Evolutionary conservation across 352 stramenopile genomes (phyloP), one percentile per base, ranked within the genome.

Genomic region (Globisporangium paroecandrum): DNA sequence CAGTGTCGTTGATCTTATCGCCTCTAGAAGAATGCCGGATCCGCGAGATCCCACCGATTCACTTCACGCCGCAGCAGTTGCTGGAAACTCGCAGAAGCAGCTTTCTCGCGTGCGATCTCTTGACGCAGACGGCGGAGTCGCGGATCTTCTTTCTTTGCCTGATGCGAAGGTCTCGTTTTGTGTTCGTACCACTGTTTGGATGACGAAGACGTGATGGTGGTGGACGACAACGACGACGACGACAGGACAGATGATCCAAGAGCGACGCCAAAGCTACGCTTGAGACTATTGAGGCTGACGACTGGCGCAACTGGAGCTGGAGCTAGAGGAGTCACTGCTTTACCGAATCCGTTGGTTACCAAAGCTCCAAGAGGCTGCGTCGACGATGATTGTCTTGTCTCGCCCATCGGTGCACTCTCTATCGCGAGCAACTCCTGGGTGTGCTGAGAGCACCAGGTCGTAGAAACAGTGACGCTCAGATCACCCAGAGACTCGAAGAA

Each of bases 401-500:
- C 7, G 46, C 38, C 15, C 53, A 65, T 59, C n/a, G 4, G 13
- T 5, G 58, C 32, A 56, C 8, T 25, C 13, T 25, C 13, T 46
- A 57, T 34, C 6, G 49, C 22, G 34, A 59, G 46, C 25, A 69
- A 49, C 73, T 70, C 64, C 69, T 12, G 15, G 71, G 53, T 36
- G 20, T n/a, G 36, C n/a, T 61, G 56, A 57, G 69, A 22, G 69
- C 32, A 54, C 77, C 70, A 76, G 32, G 73, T 68, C 24, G 58
- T 69, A 1, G 78, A 70, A 24, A 89, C 71, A 64, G 79, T 82
- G 25, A 93, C 66, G 10, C 69, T 75, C 22, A 85, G 68, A 46
- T 89, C 80, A 8, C 65, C 73, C 46, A 91, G 22, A 36, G 77
- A 77, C 66, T 91, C 85, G 32, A 89, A 76, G 58, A 87, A 93